Conservation (phyloP, 208 protist genomes). For the Wallacemonas sp. region DNA sequence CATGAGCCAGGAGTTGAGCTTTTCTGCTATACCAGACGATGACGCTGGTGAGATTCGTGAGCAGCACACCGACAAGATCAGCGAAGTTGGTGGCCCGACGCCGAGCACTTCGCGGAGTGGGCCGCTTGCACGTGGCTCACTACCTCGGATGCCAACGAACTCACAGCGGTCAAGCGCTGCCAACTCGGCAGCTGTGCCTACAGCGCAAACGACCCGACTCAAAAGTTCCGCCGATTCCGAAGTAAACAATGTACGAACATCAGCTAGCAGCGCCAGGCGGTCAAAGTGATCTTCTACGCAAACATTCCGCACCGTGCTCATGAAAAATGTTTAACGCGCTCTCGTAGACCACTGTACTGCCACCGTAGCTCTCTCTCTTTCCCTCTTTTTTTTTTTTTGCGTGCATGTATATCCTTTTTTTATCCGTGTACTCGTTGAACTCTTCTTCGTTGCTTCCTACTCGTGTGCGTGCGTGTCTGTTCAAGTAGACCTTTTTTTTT, state of each 20-base stretch:
- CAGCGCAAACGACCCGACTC: neutral
- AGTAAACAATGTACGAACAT: conserved; percentile 1
- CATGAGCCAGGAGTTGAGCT: conserved; percentile 38
- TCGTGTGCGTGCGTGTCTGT: no score
- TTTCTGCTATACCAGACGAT: conserved; percentile 46
- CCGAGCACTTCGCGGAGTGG: neutral
- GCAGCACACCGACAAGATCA: conserved; percentile 24
- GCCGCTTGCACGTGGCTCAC: neutral
- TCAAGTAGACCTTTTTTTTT: no score
- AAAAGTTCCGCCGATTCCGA: neutral
- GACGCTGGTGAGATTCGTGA: conserved; percentile 43
- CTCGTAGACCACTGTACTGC: no score
- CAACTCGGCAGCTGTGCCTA: neutral
- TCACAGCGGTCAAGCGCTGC: neutral
- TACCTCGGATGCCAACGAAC: neutral
- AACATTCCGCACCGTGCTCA: no score
- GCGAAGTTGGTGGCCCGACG: neutral
- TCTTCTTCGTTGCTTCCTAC: conserved; percentile 17
- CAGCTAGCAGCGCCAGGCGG: neutral
- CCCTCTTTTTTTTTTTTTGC: conserved; percentile 18
- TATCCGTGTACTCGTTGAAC: neutral
- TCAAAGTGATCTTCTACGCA: conserved; percentile 9
- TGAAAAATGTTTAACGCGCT: no score
- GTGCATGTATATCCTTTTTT: conserved; percentile 16
- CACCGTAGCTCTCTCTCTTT: no score